Evolutionary conservation across 1,284 basidiomycete genomes (phyloP).

Genomic region (Ceratobasidium sp.): DNA sequence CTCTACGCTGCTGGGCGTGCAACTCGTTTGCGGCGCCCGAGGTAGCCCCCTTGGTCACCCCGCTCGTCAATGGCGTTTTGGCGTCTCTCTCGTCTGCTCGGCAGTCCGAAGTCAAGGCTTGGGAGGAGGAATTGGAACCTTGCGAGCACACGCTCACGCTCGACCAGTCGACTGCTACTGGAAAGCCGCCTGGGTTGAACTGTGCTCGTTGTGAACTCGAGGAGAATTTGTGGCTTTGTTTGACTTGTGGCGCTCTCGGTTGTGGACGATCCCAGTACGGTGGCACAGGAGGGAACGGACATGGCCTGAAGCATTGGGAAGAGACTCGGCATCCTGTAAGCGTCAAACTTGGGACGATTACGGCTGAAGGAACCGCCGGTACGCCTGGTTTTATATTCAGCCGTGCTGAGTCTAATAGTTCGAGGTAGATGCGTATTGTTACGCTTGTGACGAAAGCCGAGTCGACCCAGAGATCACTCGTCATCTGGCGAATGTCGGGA

Average conservation of each 20-base stretch:
- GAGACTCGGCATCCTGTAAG: constrained; percentile 82
- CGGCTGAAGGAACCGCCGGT: constrained; percentile 93
- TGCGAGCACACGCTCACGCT: constrained; percentile 91
- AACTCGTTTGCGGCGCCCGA: constrained; percentile 66
- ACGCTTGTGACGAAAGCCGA: constrained; percentile 88
- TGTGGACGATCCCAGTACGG: constrained; percentile 93
- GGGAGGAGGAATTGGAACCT: constrained; percentile 92
- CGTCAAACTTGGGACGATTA: constrained; percentile 97
- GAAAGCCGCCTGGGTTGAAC: constrained; percentile 63
- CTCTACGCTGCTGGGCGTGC: constrained; percentile 83
- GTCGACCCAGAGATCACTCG: constrained; percentile 80
- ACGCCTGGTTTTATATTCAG: constrained; percentile 48
- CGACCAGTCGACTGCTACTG: constrained; percentile 70
- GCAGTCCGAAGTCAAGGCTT: constrained; percentile 94
- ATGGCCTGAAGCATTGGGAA: constrained; percentile 86
- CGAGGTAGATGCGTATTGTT: constrained; percentile 89
- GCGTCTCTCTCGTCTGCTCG: constrained; percentile 87
- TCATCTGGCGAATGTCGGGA: constrained; percentile 87
- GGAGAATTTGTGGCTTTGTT: constrained; percentile 94
- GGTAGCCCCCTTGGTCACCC: constrained; percentile 17
- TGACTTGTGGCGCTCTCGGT: constrained; percentile 93
- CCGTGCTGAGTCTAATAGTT: neutral
- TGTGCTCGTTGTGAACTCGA: constrained; percentile 83
- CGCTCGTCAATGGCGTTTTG: constrained; percentile 78
- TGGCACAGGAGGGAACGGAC: constrained; percentile 88